Evolutionary conservation across 208 protist genomes (phyloP), one percentile per base, ranked within the genome.

Genomic region (Entamoeba invadens): DNA sequence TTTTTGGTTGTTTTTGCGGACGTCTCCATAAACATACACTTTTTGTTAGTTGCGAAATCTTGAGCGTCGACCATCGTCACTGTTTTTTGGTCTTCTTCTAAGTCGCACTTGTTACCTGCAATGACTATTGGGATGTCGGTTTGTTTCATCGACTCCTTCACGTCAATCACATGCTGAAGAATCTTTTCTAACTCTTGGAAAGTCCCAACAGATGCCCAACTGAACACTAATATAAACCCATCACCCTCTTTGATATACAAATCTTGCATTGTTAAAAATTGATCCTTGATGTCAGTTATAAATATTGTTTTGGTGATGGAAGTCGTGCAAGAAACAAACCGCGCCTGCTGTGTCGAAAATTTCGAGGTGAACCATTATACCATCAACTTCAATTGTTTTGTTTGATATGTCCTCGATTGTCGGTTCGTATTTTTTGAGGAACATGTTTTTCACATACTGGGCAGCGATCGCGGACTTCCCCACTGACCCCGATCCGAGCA

Each of bases 291-390:
- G 18, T 25, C 47, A 25, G 18, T 57, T 25, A 57, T 57, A 57
- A 25, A 25, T 57, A 57, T 57, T 57, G 8, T 57, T 57, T 8
- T 57, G 47, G 18, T 57, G 8, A 18, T 57, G 8, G 8, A 25
- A 57, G 18, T 57, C 47, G 18, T 25, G 18, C 8, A 57, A 8
- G 8, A 25, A 57, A 57, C 47, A 57, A 57, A 57, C 57, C 0
- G 57, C 38, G 6, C 97, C 97, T 5, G 97, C 97, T 6, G 97
- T 98, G 95, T 98, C 97, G 8, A 97, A 45, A 92, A 98, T 97
- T 44, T 98, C 96, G 25, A 98, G 42, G 3, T 93, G 25, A 25
- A 50, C 91, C 5, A n/a, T n/a, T 10, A 14, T 45, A 4, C 44
- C 91, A 50, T 93, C 91, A n/a, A 93, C 25, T 45, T 46, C 45